A percentile compares a stretch with the other conserved stretches of the same genome.
Conservation (phyloP, 345 rosid genomes). For the Populus alba region DNA sequence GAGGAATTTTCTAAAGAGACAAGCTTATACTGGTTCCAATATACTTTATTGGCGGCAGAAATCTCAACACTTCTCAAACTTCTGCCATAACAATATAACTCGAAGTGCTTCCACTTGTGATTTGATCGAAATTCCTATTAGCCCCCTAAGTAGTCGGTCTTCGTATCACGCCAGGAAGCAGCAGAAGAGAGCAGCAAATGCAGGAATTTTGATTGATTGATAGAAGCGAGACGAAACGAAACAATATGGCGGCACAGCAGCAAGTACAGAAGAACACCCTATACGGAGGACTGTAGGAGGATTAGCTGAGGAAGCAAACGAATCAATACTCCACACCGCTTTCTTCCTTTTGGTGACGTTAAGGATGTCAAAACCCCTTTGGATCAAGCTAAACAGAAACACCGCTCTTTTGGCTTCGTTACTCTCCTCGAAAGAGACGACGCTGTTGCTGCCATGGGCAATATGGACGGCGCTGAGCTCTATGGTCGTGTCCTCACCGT, state of each 20-base stretch:
- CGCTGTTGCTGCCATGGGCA: slow-evolving; percentile 91
- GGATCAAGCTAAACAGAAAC: slow-evolving; percentile 97
- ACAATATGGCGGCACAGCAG: slow-evolving; percentile 3
- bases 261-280: slow-evolving; percentile 94
- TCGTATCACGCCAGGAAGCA: background rate
- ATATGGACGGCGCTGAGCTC: slow-evolving; percentile 97
- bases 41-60: background rate
- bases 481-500: slow-evolving; percentile 98
- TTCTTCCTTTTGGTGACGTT: slow-evolving; percentile 95
- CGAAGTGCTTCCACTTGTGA: no score
- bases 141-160: no score
- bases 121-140: no score
- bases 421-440: slow-evolving; percentile 90
- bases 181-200: background rate
- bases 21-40: background rate
- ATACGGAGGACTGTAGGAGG: slow-evolving; percentile 67
- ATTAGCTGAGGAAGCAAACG: slow-evolving; percentile 93
- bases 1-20: no score
- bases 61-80: background rate
- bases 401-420: slow-evolving; percentile 95
- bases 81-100: no score
- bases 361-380: slow-evolving; percentile 96
- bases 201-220: background rate
- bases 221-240: background rate
- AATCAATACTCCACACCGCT: slow-evolving; percentile 82